Conservation (phyloP, 371 early-diverging fungal species). For the Apophysomyces variabilis region DNA sequence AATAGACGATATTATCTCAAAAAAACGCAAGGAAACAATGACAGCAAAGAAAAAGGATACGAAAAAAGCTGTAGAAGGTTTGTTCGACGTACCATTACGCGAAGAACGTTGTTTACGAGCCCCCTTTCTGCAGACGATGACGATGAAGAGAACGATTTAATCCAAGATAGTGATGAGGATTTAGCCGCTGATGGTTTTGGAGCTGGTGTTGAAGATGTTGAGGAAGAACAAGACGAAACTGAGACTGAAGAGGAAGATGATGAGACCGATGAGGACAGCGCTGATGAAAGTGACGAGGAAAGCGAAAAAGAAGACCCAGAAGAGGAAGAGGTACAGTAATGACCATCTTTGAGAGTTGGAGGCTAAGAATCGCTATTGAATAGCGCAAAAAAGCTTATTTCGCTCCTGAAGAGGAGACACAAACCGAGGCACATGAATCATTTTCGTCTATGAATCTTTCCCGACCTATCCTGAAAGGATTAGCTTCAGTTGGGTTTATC, state of each 20-base stretch:
- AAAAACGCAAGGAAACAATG: slow-evolving; percentile 53
- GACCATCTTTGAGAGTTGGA: slow-evolving; percentile 37
- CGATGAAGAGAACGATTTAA: slow-evolving; percentile 41
- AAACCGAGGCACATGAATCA: slow-evolving; percentile 58
- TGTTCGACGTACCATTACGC: not conserved
- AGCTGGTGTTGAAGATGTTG: slow-evolving; percentile 54
- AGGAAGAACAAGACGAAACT: slow-evolving; percentile 38
- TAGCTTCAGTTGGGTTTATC: slow-evolving; percentile 88
- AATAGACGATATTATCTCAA: slow-evolving; percentile 77
- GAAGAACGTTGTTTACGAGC: too few relatives aligned
- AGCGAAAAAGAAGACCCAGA: slow-evolving; percentile 51
- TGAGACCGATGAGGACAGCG: slow-evolving; percentile 24
- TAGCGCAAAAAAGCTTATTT: slow-evolving; percentile 79
- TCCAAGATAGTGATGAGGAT: slow-evolving; percentile 53
- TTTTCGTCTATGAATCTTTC: slow-evolving; percentile 93
- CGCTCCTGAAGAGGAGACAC: slow-evolving; percentile 65
- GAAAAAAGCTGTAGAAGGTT: slow-evolving; percentile 32
- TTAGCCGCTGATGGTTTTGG: slow-evolving; percentile 63
- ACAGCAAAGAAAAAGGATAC: slow-evolving; percentile 42
- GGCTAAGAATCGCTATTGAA: slow-evolving; percentile 39
- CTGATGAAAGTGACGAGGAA: slow-evolving; percentile 40
- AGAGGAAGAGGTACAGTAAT: slow-evolving; percentile 31
- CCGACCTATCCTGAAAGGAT: slow-evolving; percentile 92
- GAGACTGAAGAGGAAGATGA: slow-evolving; percentile 34
- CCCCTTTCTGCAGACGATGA: slow-evolving; percentile 33